A percentile compares a stretch with the other conserved stretches of the same genome.
These are phyloP conservation scores for Boletus subcaerulescens DNA, from an alignment of 768 basidiomycete species.

Conservation along the genomic window DNA sequence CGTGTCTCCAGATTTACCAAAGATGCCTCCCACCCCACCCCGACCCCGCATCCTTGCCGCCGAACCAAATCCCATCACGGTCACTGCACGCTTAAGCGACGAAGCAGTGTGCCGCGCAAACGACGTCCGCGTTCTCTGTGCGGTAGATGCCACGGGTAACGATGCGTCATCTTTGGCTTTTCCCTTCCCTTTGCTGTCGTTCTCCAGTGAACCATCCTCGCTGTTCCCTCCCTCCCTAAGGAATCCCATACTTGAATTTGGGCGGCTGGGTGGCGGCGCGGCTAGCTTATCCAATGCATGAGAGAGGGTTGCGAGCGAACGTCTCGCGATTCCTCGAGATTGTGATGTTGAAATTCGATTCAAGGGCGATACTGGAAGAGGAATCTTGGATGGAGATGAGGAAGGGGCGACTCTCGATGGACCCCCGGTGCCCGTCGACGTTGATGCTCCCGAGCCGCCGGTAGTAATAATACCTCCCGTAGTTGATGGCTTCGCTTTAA, in stretches of 20 bases:
- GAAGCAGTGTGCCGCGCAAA: conserved; percentile 32
- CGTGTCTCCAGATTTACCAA: conserved; percentile 22
- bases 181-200: conserved; percentile 9
- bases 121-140: neutral
- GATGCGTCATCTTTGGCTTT: conserved; percentile 24
- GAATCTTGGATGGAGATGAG: conserved; percentile 28
- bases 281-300: conserved; percentile 69
- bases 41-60: conserved; percentile 2
- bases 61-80: conserved; percentile 11
- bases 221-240: conserved; percentile 28
- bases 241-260: conserved; percentile 72
- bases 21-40: conserved; percentile 16
- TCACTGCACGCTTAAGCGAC: conserved; percentile 27
- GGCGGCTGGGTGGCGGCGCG: conserved; percentile 61
- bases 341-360: conserved; percentile 5
- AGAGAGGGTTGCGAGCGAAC: conserved; percentile 60
- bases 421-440: conserved; percentile 7
- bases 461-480: neutral
- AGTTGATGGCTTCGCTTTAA: conserved; percentile 12
- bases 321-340: conserved; percentile 7
- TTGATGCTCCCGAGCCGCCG: neutral
- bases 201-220: conserved; percentile 5
- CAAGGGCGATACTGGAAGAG: conserved; percentile 19
- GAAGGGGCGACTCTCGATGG: conserved; percentile 1
- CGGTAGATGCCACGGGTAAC: conserved; percentile 1